Evolutionary conservation across 1,139 yeast genomes (phyloP).

Genomic region (Debaryomyces fabryi): DNA sequence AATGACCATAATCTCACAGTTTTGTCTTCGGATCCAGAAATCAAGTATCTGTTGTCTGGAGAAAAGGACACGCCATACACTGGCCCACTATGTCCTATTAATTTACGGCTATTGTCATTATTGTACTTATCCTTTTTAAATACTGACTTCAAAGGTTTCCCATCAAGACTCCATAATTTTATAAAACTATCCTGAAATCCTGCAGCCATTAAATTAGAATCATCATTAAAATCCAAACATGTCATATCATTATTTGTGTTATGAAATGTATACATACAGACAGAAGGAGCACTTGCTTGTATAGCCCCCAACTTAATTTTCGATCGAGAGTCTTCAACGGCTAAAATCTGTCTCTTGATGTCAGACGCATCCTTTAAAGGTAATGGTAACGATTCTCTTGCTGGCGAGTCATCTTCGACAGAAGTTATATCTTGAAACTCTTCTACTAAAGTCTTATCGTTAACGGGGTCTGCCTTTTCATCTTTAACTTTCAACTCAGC

Average conservation of each 20-base stretch:
- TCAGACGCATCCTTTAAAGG: slow-evolving; percentile 84
- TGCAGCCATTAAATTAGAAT: slow-evolving; percentile 84
- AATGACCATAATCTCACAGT: slow-evolving; percentile 93
- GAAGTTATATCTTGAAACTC: slow-evolving; percentile 54
- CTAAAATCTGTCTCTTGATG: slow-evolving; percentile 72
- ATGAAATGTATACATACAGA: slow-evolving; percentile 98
- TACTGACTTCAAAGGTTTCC: slow-evolving; percentile 73
- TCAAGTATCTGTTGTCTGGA: slow-evolving; percentile 81
- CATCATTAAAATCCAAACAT: slow-evolving; percentile 81
- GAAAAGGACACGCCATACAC: slow-evolving; percentile 89
- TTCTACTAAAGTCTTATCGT: slow-evolving; percentile 46
- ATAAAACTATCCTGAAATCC: slow-evolving; percentile 93
- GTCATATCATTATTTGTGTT: slow-evolving; percentile 90
- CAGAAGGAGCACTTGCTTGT: slow-evolving; percentile 88
- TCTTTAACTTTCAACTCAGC: slow-evolving; percentile 81
- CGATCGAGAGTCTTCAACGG: slow-evolving; percentile 80
- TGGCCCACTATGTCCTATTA: slow-evolving; percentile 93
- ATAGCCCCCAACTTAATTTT: slow-evolving; percentile 61
- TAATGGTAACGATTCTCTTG: slow-evolving; percentile 74
- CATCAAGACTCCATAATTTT: slow-evolving; percentile 91
- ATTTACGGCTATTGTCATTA: slow-evolving; percentile 55
- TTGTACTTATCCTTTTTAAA: slow-evolving; percentile 62
- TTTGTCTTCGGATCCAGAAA: slow-evolving; percentile 88
- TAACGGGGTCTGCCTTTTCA: slow-evolving; percentile 45
- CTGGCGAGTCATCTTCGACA: slow-evolving; percentile 67